These are phyloP conservation scores for Pseudogymnoascus sp. DNA, from an alignment of 2,329 filamentous ascomycete genomes.

Conservation along the genomic window DNA sequence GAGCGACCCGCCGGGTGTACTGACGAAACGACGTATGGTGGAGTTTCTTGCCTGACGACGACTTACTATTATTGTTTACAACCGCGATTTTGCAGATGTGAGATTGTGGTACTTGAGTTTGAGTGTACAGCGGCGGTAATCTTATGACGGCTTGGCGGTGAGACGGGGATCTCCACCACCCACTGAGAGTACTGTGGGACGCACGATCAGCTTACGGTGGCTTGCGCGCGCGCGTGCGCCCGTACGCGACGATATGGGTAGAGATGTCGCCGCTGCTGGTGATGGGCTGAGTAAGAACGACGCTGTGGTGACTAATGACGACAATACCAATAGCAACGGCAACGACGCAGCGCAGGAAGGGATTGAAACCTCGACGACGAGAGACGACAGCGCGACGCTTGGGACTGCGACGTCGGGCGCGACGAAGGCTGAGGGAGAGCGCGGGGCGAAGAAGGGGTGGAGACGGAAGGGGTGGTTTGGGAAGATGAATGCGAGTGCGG, in stretches of 20 bases:
- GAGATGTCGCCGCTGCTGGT: not conserved
- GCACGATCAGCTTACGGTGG: not conserved
- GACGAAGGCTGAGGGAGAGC: not conserved
- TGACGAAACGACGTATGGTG: not conserved
- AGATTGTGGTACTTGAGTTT: not conserved
- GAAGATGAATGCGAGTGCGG: not conserved
- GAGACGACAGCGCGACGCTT: not conserved
- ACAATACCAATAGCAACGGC: not conserved
- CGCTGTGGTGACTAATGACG: not conserved
- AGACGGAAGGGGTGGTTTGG: not conserved
- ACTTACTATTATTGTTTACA: not conserved
- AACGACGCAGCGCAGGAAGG: not conserved
- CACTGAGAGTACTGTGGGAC: not conserved
- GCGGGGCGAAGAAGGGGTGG: not conserved
- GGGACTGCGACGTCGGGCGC: not conserved
- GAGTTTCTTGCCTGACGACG: not conserved
- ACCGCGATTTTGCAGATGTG: not conserved
- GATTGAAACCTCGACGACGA: not conserved
- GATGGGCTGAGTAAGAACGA: slow-evolving; percentile 1
- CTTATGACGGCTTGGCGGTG: slow-evolving; percentile 4
- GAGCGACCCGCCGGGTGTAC: not conserved
- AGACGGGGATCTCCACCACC: not conserved
- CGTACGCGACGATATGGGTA: not conserved
- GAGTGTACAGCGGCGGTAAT: not conserved
- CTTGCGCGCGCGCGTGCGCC: not conserved